Conservation (phyloP, 352 stramenopile genomes). For the Globisporangium mamillatum region DNA sequence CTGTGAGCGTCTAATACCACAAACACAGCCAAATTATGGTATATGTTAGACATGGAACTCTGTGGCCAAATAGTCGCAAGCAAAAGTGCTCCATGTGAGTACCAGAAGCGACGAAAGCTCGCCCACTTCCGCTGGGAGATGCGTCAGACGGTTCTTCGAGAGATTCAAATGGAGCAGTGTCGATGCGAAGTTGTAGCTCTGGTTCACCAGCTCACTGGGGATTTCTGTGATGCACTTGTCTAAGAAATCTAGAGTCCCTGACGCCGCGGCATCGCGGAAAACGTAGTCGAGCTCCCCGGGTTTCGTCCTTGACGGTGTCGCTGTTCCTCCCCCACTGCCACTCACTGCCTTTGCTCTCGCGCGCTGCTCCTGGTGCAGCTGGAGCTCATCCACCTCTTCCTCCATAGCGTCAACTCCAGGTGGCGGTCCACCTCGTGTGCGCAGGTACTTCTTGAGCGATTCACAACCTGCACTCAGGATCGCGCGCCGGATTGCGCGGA, state of each 20-base stretch:
- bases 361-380: constrained; percentile 17
- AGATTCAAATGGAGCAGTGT: constrained; percentile 65
- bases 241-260: constrained; percentile 47
- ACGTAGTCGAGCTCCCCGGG: constrained; percentile 24
- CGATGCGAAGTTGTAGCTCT: constrained; percentile 38
- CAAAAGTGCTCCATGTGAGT: background rate
- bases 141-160: constrained; percentile 58
- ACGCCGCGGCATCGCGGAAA: constrained; percentile 60
- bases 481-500: constrained; percentile 66
- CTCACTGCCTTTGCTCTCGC: constrained; percentile 1
- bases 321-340: background rate
- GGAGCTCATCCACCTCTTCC: constrained; percentile 67
- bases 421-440: constrained; percentile 59
- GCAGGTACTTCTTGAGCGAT: constrained; percentile 81
- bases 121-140: constrained; percentile 44
- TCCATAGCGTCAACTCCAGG: constrained; percentile 57
- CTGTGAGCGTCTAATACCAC: constrained; percentile 47
- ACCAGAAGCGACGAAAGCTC: constrained; percentile 47
- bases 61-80: no score
- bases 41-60: background rate
- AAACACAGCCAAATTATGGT: background rate
- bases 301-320: background rate
- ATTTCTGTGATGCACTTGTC: constrained; percentile 30
- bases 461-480: constrained; percentile 68
- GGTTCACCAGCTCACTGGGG: constrained; percentile 26